A percentile compares a stretch with the other conserved stretches of the same genome.
Conservation (phyloP, 1,284 basidiomycete genomes). For the Inonotus obliquus region DNA sequence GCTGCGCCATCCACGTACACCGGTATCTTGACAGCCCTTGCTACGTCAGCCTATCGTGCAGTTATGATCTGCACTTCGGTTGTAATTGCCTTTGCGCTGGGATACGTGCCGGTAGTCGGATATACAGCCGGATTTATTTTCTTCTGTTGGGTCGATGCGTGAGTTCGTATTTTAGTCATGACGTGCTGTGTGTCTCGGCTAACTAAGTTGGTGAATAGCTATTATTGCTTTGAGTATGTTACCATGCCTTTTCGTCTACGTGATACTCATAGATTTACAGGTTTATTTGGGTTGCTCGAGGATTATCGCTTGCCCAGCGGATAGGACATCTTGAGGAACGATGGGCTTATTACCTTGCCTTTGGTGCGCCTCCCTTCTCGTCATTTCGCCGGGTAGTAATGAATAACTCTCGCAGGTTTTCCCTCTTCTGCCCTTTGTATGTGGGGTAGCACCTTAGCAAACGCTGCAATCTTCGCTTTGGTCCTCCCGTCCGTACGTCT, state of each 20-base stretch:
- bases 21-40: constrained; percentile 65
- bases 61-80: constrained; percentile 78
- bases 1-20: constrained; percentile 51
- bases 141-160: constrained; percentile 81
- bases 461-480: constrained; percentile 72
- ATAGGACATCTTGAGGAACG: constrained; percentile 77
- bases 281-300: constrained; percentile 73
- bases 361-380: constrained; percentile 46
- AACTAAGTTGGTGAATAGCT: constrained; percentile 39
- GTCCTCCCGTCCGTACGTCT: constrained; percentile 65
- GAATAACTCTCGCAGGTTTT: constrained; percentile 38
- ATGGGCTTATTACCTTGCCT: constrained; percentile 82
- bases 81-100: constrained; percentile 59
- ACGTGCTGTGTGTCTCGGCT: constrained; percentile 6
- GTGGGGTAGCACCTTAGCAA: constrained; percentile 67
- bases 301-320: constrained; percentile 59
- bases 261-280: constrained; percentile 33
- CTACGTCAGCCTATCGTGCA: constrained; percentile 71
- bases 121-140: constrained; percentile 58
- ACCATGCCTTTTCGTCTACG: not conserved
- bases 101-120: constrained; percentile 61
- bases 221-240: constrained; percentile 83
- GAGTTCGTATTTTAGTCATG: constrained; percentile 33
- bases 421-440: constrained; percentile 65
- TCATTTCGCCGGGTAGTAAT: not conserved